Percentiles rank a stretch among this genome's conserved stretches.
These are phyloP conservation scores for Amanita thiersii DNA, from an alignment of 768 basidiomycete genomes.

Conservation along the genomic window DNA sequence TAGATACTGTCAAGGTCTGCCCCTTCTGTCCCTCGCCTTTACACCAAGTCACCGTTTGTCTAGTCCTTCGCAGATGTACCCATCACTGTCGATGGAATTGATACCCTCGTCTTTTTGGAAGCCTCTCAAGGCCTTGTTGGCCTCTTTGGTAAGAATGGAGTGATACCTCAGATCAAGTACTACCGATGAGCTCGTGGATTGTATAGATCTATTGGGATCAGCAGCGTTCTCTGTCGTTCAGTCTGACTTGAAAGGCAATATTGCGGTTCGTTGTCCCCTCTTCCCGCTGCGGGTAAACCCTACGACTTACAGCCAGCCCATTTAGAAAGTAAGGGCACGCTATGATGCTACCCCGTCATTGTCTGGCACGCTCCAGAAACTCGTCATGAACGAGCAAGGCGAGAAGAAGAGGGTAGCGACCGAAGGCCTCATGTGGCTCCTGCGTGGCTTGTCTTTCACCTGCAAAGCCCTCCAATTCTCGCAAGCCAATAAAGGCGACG, in stretches of 20 bases:
- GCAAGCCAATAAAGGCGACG: constrained; percentile 52
- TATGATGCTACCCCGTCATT: constrained; percentile 57
- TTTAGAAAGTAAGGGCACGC: constrained; percentile 83
- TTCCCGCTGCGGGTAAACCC: constrained; percentile 5
- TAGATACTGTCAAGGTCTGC: constrained; percentile 59
- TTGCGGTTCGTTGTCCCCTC: constrained; percentile 49
- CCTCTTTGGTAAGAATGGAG: constrained; percentile 68
- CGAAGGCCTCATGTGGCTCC: constrained; percentile 89
- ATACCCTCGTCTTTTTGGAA: constrained; percentile 82
- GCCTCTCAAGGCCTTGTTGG: constrained; percentile 84
- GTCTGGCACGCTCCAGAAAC: constrained; percentile 74
- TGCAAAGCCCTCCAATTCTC: constrained; percentile 67
- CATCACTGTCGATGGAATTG: constrained; percentile 78
- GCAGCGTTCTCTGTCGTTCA: constrained; percentile 80
- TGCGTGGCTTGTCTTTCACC: constrained; percentile 89
- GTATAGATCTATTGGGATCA: constrained; percentile 75
- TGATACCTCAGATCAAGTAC: neutral
- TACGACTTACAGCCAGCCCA: neutral
- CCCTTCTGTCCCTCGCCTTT: neutral
- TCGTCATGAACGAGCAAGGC: constrained; percentile 75
- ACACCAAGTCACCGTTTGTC: neutral
- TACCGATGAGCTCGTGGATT: neutral
- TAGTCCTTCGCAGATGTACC: constrained; percentile 94
- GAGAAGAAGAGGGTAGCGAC: constrained; percentile 88
- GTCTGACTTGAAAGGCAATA: constrained; percentile 86